Evolutionary conservation across 768 basidiomycete genomes (phyloP).

Genomic region (Mycena floridula): DNA sequence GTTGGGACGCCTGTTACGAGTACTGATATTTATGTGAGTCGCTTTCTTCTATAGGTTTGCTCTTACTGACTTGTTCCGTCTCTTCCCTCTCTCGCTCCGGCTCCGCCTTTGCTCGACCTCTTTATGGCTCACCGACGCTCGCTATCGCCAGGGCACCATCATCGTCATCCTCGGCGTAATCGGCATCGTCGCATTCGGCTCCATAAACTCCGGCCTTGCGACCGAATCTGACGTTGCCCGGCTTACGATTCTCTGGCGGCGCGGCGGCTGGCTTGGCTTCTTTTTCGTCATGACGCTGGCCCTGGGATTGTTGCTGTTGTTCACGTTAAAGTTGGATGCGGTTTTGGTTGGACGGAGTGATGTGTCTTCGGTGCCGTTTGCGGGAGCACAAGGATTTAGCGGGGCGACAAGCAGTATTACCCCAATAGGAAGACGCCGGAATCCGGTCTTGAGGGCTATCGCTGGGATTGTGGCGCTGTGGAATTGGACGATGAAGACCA

Average conservation of each 20-base stretch:
- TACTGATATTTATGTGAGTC: slow-evolving; percentile 73
- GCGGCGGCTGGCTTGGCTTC: slow-evolving; percentile 86
- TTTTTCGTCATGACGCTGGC: slow-evolving; percentile 76
- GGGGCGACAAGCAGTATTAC: slow-evolving; percentile 7
- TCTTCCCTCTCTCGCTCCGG: too few relatives aligned
- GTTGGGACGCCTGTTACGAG: slow-evolving; percentile 81
- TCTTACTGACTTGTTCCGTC: neutral
- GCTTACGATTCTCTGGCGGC: slow-evolving; percentile 79
- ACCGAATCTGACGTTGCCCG: slow-evolving; percentile 67
- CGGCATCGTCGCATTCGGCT: slow-evolving; percentile 84
- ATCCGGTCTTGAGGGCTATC: slow-evolving; percentile 12
- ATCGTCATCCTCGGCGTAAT: slow-evolving; percentile 80
- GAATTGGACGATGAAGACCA: slow-evolving; percentile 40
- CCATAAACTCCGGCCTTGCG: slow-evolving; percentile 75
- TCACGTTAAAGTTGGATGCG: slow-evolving; percentile 66
- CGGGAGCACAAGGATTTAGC: slow-evolving; percentile 34
- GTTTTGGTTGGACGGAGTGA: slow-evolving; percentile 69
- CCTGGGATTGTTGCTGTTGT: slow-evolving; percentile 59
- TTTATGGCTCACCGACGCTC: slow-evolving; percentile 1
- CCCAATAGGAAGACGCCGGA: slow-evolving; percentile 1
- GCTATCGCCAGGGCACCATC: slow-evolving; percentile 58
- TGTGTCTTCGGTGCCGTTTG: slow-evolving; percentile 52
- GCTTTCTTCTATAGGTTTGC: neutral
- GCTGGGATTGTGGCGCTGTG: slow-evolving; percentile 33
- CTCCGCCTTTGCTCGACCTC: neutral